Base-by-base conservation (phyloP, 441 rosid genomes). In the Jatropha multifida region DNA sequence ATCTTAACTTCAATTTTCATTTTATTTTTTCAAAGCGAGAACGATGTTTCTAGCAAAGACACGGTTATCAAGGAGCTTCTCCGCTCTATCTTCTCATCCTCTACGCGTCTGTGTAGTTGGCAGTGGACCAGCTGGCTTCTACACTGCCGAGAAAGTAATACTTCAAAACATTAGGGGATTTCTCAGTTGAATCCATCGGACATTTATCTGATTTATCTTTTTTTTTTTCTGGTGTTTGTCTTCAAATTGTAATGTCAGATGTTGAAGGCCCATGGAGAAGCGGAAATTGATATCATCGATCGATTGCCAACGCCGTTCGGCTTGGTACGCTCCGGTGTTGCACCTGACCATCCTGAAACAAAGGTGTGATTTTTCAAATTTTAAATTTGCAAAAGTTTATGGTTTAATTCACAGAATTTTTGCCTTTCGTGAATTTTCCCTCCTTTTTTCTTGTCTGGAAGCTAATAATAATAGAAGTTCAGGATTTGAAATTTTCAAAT, bases 331-430 rank as follows among this genome's bases (percentile, higher is more conserved):
- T 90, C 97, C 0, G 97, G 97, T 7, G 97, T 93, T 15, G 99
- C 99, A 0, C 98, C 97, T 54, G 99, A 96, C 84, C 99, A 96
- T 78, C 96, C 95, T 0, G 98, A 94, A 74, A 96, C 99, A 4
- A 94, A 94, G 97, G 98, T 91, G 2, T 17, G 59, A 62, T 56
- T 65, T 27, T 42, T 18, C 20, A 26, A 51, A 10, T 18, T 27
- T 38, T 65, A 2, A 48, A 7, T 73, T 73, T 40, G 44, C 58
- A 46, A 38, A 32, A 26, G 4, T 7, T 6, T 32, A 32, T 32
- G 32, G 3, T 44, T 12, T 18, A 46, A 14, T 15, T 12, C 2
- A 18, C 8, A 55, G 59, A 55, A 55, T 55, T 55, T 18, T 9
- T 55, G 8, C 10, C 10, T 7, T 44, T 44, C 10, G 2, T 44